Evolutionary conservation across 208 protist genomes (phyloP).

Genomic region (Acanthamoeba sp.): DNA sequence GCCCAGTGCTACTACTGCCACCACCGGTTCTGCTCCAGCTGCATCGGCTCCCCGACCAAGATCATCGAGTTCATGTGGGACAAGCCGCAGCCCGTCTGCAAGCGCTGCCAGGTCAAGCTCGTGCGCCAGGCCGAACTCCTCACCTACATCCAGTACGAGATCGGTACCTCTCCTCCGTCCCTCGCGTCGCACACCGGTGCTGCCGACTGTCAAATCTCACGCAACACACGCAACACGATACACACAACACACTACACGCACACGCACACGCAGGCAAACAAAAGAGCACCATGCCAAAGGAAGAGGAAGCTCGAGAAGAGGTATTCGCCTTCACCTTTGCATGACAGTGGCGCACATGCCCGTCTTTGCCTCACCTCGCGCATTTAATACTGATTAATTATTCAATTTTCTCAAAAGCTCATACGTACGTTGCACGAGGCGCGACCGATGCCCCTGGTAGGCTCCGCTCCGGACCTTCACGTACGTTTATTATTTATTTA

Average conservation of each 20-base stretch:
- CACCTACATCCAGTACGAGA: slow-evolving; percentile 41
- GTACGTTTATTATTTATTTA: not conserved
- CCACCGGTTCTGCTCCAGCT: slow-evolving; percentile 60
- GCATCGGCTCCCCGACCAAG: slow-evolving; percentile 24
- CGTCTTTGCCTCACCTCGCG: too few relatives aligned
- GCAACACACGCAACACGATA: not conserved
- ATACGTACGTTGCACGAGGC: not conserved
- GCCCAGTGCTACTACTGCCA: slow-evolving; percentile 70
- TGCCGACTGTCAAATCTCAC: not conserved
- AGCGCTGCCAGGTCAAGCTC: slow-evolving; percentile 45
- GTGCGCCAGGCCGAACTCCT: slow-evolving; percentile 61
- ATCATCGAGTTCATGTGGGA: slow-evolving; percentile 74
- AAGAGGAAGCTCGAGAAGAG: slow-evolving; percentile 50
- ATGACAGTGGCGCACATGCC: not conserved
- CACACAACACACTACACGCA: not conserved
- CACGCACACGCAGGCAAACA: slow-evolving; percentile 24
- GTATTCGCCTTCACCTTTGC: not conserved
- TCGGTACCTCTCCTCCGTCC: too few relatives aligned
- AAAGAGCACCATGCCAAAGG: slow-evolving; percentile 41
- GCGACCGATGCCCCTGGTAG: not conserved
- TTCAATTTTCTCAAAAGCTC: not conserved
- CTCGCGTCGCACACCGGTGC: too few relatives aligned
- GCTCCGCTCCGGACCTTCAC: not conserved
- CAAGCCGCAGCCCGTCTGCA: slow-evolving; percentile 72
- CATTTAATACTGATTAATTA: too few relatives aligned